Evolutionary conservation across 2,329 filamentous ascomycete genomes (phyloP), one percentile per base, ranked within the genome.

Genomic region (Spiromastix sp.): DNA sequence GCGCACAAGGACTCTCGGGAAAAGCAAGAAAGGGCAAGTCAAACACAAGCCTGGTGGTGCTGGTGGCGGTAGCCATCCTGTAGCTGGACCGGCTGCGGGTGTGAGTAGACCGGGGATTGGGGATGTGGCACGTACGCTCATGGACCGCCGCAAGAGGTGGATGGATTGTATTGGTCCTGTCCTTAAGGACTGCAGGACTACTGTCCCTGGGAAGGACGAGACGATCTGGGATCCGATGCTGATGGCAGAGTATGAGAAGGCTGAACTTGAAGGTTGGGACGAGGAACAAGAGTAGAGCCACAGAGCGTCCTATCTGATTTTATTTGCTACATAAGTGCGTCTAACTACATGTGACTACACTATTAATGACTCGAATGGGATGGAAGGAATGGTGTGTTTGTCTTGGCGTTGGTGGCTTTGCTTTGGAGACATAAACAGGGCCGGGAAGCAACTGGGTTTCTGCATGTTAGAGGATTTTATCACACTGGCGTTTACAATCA

Each of bases 61-160:
- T 2, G 79, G 80, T 16, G 83, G 79, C 41, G 81, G 80, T 30
- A 78, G 74, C 49, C 72, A 85, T 42, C 50, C 55, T 4, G 57
- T 61, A 19, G 48, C 55, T 28, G 65, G 52, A 32, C 55, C 50
- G 26, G 51, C 55, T 10, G 48, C 48, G 6, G 59, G 59, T 2
- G 55, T 60, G 52, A 63, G 64, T 34, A 71, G 72, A n/a, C 68
- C 68, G 21, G 68, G 64, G 10, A 93, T 98, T 36, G 91, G 91
- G 18, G 91, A 98, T 59, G 72, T 86, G 39, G 91, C 91, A 3
- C 79, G 86, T 55, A 89, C 79, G 29, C 68, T 98, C 17, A 95
- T 98, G 87, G 87, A 95, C 57, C 74, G 89, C 40, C 74, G 87
- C 37, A 74, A 77, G 54, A 77, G 86, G 46, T 98, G 91, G 89